Percentiles rank a stretch among this genome's conserved stretches.
These are phyloP conservation scores for Umbelopsis vinacea DNA, from an alignment of 192 early-diverging fungal species.

Conservation along the genomic window DNA sequence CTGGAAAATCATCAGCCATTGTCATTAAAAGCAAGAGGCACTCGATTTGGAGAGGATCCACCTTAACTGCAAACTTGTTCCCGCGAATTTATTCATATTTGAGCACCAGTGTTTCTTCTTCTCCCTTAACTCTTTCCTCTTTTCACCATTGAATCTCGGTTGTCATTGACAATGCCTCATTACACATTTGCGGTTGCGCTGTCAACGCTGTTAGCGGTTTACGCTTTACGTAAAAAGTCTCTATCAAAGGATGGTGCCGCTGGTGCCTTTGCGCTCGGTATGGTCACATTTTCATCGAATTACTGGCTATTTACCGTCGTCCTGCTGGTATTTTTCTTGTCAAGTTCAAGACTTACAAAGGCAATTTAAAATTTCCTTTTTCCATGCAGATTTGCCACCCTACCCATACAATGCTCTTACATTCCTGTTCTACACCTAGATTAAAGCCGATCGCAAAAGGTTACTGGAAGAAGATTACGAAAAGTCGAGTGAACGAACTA, in stretches of 20 bases:
- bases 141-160: neutral
- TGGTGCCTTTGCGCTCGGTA: conserved; percentile 74
- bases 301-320: conserved; percentile 66
- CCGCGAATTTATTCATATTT: conserved; percentile 4
- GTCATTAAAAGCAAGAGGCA: neutral
- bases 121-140: neutral
- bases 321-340: conserved; percentile 76
- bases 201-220: conserved; percentile 52
- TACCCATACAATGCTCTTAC: neutral
- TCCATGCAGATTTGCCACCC: too few species aligned
- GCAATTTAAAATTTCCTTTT: conserved; percentile 31
- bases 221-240: conserved; percentile 72
- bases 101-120: neutral
- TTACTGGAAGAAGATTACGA: conserved; percentile 49
- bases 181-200: conserved; percentile 54
- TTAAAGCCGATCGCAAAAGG: conserved; percentile 47
- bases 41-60: conserved; percentile 1
- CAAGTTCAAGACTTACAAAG: conserved; percentile 63
- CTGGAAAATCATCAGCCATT: neutral
- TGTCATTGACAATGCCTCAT: conserved; percentile 25
- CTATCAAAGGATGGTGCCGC: conserved; percentile 69
- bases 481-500: conserved; percentile 49
- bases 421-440: conserved; percentile 20
- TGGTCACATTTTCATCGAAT: conserved; percentile 74
- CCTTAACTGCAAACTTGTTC: neutral